phyloP scores from a whole-genome alignment of 306 rosid species.

The Vigna radiata region DNA sequence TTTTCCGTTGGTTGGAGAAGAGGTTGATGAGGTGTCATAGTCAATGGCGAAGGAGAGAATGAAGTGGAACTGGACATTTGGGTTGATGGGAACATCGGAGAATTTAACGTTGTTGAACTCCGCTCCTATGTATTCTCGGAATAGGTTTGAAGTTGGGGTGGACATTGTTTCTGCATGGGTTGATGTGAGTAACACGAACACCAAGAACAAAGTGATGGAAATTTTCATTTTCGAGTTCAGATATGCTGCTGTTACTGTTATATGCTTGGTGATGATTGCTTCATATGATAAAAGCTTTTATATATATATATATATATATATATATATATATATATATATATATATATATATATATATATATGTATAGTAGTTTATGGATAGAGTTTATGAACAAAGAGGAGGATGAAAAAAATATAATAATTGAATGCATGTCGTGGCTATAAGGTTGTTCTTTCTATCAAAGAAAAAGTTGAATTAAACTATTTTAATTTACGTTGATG shows the following conservation, averaged over 20 bases:
- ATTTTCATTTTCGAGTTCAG: slow-evolving; percentile 42
- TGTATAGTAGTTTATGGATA: not conserved
- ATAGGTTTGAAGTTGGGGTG: slow-evolving; percentile 52
- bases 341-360: too few species aligned
- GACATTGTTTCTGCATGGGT: slow-evolving; percentile 38
- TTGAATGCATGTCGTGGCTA: not conserved
- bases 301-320: too few species aligned
- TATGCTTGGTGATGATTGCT: not conserved
- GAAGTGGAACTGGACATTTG: slow-evolving; percentile 73
- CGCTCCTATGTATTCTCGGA: slow-evolving; percentile 86
- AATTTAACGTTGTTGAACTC: slow-evolving; percentile 67
- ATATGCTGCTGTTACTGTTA: not conserved
- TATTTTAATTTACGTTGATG: not conserved
- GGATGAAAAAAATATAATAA: not conserved
- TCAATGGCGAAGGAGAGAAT: slow-evolving; percentile 81
- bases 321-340: too few species aligned
- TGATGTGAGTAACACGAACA: slow-evolving; percentile 20
- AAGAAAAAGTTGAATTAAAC: not conserved
- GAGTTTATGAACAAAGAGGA: not conserved
- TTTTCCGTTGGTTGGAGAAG: slow-evolving; percentile 71
- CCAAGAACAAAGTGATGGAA: slow-evolving; percentile 19
- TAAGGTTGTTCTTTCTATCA: not conserved
- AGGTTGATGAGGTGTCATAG: slow-evolving; percentile 61
- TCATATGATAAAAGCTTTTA: not conserved
- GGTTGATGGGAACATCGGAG: slow-evolving; percentile 70